Conservation (phyloP, 768 basidiomycete species). For the Mycena chlorophos region DNA sequence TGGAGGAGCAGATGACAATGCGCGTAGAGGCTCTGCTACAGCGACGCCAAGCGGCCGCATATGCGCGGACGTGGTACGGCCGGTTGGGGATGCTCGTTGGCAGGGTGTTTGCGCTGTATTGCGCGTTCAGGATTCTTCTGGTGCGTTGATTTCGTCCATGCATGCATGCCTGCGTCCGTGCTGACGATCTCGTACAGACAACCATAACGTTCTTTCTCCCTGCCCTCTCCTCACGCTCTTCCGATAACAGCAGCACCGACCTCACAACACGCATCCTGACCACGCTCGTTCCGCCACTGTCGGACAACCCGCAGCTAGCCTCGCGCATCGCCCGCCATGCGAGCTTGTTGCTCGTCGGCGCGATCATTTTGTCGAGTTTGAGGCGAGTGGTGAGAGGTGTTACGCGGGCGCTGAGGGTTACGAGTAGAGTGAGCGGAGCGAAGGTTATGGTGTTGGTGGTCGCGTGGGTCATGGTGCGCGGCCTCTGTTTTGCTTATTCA, state of each 20-base stretch:
- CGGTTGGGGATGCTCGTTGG: slow-evolving; percentile 47
- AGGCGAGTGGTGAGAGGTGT: slow-evolving; percentile 69
- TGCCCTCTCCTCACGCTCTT: slow-evolving; percentile 41
- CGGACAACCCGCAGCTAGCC: neutral
- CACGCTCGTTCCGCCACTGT: neutral
- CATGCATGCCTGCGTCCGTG: neutral
- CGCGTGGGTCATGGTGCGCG: slow-evolving; percentile 78
- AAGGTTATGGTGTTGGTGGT: slow-evolving; percentile 76
- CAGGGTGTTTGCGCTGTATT: slow-evolving; percentile 65
- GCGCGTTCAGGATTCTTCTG: slow-evolving; percentile 58
- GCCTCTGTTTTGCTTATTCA: neutral
- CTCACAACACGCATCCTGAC: slow-evolving; percentile 36
- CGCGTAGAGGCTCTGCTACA: slow-evolving; percentile 53
- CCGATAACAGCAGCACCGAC: slow-evolving; percentile 25
- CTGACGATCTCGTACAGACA: slow-evolving; percentile 37
- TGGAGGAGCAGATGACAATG: slow-evolving; percentile 66
- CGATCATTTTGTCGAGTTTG: slow-evolving; percentile 74
- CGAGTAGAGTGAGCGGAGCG: slow-evolving; percentile 68
- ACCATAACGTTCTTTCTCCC: slow-evolving; percentile 47
- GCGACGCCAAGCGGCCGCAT: slow-evolving; percentile 50
- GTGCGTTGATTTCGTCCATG: slow-evolving; percentile 41
- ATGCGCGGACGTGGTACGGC: slow-evolving; percentile 56
- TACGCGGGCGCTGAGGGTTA: slow-evolving; percentile 59
- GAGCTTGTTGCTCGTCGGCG: slow-evolving; percentile 71
- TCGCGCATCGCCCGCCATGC: slow-evolving; percentile 42